Base-by-base conservation (phyloP, 1,284 basidiomycete genomes). In the Ceraceosorus bombacis region DNA sequence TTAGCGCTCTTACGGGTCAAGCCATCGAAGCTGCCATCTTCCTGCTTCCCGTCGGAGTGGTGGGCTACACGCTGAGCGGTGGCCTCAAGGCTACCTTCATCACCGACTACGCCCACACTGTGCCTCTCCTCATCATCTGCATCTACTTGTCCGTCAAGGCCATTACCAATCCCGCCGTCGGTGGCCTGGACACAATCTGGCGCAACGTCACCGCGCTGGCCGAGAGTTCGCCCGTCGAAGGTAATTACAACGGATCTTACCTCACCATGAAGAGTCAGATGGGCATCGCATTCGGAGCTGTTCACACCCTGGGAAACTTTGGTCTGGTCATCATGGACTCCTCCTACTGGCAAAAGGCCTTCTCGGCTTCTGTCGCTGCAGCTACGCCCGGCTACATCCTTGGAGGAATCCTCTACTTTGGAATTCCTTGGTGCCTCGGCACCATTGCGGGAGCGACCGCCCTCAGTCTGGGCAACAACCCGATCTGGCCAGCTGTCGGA, bases 401-500 rank as follows among this genome's bases (percentile, higher is more conserved):
- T 7, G 73, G 71, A 12, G 70, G 70, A 12, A 58, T 72, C n/a
- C 62, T 72, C 15, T 75, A 75, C 60, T 75, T 75, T 51, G 70
- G 66, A n/a, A 65, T 72, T 5, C 67, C 68, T n/a, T 72, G 67
- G 67, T 65, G 67, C 49, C 54, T 74, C 2, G 72, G 72, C 10
- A 72, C 69, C 0, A 62, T 67, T 2, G 66, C 69, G 62, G 72
- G 72, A 27, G 62, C 70, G 9, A 61, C 67, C 41, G 67, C 61
- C 6, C 57, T 74, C 2, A 48, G 39, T 1, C 15, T 39, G 3
- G 60, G 67, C 41, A 58, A 49, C 48, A 66, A 64, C 39, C 71
- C 72, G 0, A 63, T 63, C 50, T 74, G 71, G 71, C 72, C 72
- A 0, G 65, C 68, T 3, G 68, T 65, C 49, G 71, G 66, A 7